Evolutionary conservation across 75 land plant genomes (phyloP).

Genomic region (Sequoiadendron giganteum): DNA sequence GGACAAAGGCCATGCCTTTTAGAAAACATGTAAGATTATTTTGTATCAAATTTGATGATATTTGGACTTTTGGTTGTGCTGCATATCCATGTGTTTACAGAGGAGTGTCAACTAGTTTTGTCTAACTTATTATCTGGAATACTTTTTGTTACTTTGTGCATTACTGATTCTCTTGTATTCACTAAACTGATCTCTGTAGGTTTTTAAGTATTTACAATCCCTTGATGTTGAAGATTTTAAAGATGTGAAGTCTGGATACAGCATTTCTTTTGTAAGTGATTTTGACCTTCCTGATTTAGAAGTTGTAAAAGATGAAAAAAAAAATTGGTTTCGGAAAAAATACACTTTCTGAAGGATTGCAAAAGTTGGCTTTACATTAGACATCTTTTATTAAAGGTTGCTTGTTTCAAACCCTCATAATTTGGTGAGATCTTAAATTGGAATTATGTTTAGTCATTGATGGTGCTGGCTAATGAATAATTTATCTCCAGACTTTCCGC

Average conservation of each 20-base stretch:
- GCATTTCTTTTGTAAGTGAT: slow-evolving; percentile 78
- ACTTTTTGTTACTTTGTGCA: not conserved
- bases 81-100: not conserved
- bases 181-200: slow-evolving; percentile 34
- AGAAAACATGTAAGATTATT: not conserved
- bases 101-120: not conserved
- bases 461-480: not conserved
- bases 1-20: not conserved
- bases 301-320: not conserved
- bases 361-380: not conserved
- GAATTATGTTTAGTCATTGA: not conserved
- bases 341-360: not conserved
- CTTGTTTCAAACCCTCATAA: not conserved
- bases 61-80: not conserved
- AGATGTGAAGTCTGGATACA: slow-evolving; percentile 93
- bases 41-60: not conserved
- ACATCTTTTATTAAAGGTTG: not conserved
- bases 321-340: not conserved
- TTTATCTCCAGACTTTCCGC: slow-evolving; percentile 53
- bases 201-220: slow-evolving; percentile 77
- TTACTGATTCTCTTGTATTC: not conserved
- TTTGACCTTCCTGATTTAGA: not conserved
- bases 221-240: slow-evolving; percentile 90
- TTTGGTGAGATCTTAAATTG: not conserved
- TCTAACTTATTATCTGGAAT: not conserved